Evolutionary conservation across 2,329 filamentous ascomycete genomes (phyloP), one percentile per base, ranked within the genome.

Genomic region (Sordariomycetes sp.): DNA sequence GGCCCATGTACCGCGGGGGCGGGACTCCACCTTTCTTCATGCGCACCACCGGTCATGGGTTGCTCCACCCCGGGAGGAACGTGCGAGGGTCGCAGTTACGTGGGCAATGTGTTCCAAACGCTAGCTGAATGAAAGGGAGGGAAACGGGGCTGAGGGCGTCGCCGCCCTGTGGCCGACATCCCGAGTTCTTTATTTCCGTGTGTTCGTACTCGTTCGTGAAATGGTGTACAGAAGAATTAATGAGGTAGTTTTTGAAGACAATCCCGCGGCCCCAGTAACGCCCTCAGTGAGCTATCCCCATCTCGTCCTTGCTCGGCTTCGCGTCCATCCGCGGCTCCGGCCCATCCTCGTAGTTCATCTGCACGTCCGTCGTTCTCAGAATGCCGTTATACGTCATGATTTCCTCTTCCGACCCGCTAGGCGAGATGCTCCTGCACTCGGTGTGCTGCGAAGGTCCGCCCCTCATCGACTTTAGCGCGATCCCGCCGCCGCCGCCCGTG

Each of bases 311-410:
- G 17, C 39, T 45, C 39, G 39, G 39, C 39, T 45, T 45, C 15
- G 39, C 15, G 2, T n/a, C 39, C 17, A n/a, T 32, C 28, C 28
- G n/a, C 39, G 39, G 10, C 39, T 8, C 39, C 2, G 2, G 10
- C 17, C 39, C 10, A n/a, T 62, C 61, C 48, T 65, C 62, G 20
- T 64, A 66, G 1, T 59, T 50, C 10, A 66, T 54, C 51, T 66
- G 59, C 20, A 67, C 60, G 17, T 70, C 65, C 2, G 66, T 71
- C 12, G 68, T 70, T 13, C 68, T 64, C 57, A 73, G 62, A 32
- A 73, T 72, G 12, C 70, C 70, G 52, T 71, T 70, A 39, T 69
- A 68, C 2, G 68, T 69, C 67, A 72, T 70, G 12, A 72, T 72
- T 58, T 71, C 70, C 55, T 73, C 70, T 54, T 73, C 69, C 5